These are phyloP conservation scores for Calocybe indica DNA, from an alignment of 768 basidiomycete genomes.

Conservation along the genomic window DNA sequence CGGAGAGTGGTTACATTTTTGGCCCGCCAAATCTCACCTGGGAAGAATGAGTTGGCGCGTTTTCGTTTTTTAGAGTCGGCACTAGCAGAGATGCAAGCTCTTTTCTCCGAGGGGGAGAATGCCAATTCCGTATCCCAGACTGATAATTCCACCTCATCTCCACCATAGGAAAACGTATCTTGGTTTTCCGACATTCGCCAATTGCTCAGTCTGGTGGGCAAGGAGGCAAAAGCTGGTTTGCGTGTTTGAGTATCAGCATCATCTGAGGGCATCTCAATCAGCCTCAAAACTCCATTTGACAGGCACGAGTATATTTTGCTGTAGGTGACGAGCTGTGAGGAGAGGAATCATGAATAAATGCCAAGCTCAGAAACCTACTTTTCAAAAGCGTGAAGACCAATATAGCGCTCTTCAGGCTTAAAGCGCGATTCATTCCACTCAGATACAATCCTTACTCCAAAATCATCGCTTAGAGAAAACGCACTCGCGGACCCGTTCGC, in stretches of 20 bases:
- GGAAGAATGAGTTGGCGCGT: constrained; percentile 48
- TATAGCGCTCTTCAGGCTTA: constrained; percentile 44
- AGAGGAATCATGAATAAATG: background rate
- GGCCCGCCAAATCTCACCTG: constrained; percentile 79
- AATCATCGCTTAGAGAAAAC: constrained; percentile 36
- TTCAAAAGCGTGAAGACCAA: constrained; percentile 50
- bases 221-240: constrained; percentile 26
- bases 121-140: constrained; percentile 66
- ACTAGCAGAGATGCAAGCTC: constrained; percentile 11
- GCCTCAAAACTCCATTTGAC: constrained; percentile 66
- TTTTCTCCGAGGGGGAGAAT: constrained; percentile 28
- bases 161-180: constrained; percentile 70
- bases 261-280: constrained; percentile 27
- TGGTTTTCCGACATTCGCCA: constrained; percentile 55
- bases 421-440: constrained; percentile 66
- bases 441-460: constrained; percentile 29
- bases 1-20: constrained; percentile 56
- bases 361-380: constrained; percentile 32
- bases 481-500: constrained; percentile 51
- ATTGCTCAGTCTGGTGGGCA: constrained; percentile 65
- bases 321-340: background rate
- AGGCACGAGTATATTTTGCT: constrained; percentile 67
- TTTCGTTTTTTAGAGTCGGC: constrained; percentile 48
- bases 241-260: constrained; percentile 8
- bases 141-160: constrained; percentile 81